These are phyloP conservation scores for Delonix regia DNA, from an alignment of 306 rosid species.

Conservation along the genomic window DNA sequence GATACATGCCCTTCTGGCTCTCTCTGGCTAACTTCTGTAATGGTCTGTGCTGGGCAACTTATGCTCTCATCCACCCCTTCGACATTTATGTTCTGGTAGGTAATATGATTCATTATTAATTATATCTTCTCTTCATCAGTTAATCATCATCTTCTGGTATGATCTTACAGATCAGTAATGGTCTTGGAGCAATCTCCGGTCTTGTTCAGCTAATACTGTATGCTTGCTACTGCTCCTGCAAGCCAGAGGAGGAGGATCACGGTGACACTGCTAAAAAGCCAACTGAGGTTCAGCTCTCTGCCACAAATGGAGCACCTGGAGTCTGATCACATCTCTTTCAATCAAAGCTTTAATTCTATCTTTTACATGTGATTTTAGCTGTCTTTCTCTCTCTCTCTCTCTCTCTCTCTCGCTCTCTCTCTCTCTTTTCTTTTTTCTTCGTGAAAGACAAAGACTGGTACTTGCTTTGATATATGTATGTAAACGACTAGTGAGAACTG, in stretches of 20 bases:
- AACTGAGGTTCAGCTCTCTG: conserved; percentile 46
- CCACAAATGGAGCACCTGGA: not conserved
- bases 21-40: conserved; percentile 69
- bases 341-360: not conserved
- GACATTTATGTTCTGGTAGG: conserved; percentile 70
- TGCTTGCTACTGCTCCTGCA: conserved; percentile 36
- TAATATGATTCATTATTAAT: conserved; percentile 6
- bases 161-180: conserved; percentile 66
- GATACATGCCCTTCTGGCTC: conserved; percentile 82
- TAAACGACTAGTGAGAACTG: no score
- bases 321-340: conserved; percentile 23
- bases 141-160: not conserved
- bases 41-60: conserved; percentile 72
- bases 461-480: not conserved
- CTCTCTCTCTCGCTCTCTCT: no score
- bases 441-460: not conserved
- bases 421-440: not conserved
- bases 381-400: not conserved
- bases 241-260: conserved; percentile 23
- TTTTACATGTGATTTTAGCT: not conserved
- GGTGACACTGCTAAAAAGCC: conserved; percentile 27
- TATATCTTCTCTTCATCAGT: not conserved
- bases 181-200: conserved; percentile 71
- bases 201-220: conserved; percentile 57
- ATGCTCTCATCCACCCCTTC: conserved; percentile 70